Evolutionary conservation across 352 stramenopile genomes (phyloP).

Genomic region (Achlya hypogyna): DNA sequence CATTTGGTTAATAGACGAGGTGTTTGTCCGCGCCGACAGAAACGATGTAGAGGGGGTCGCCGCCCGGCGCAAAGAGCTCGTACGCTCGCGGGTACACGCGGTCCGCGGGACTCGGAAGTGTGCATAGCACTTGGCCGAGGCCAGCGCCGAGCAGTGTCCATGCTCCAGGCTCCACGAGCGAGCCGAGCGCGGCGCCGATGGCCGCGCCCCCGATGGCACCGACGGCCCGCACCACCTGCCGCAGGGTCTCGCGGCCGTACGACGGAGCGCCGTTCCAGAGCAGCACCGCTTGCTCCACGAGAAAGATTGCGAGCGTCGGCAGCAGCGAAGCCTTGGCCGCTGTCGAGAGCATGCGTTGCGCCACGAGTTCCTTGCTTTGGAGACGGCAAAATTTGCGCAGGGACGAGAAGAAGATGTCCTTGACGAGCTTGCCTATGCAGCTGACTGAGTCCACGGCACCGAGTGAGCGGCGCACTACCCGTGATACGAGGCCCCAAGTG

Average conservation of each 20-base stretch:
- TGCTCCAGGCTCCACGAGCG: background rate
- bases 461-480: too few species aligned
- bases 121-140: background rate
- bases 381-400: slow-evolving; percentile 12
- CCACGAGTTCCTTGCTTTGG: background rate
- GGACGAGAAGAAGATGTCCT: slow-evolving; percentile 12
- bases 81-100: background rate
- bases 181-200: slow-evolving; percentile 2
- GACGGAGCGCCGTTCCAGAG: background rate
- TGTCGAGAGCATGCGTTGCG: slow-evolving; percentile 6
- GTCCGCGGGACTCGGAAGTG: background rate
- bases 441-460: too few species aligned
- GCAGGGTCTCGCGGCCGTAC: background rate
- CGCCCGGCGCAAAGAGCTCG: background rate
- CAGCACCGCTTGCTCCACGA: slow-evolving; percentile 9
- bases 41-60: background rate
- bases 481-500: background rate
- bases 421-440: background rate
- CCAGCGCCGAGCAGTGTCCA: background rate
- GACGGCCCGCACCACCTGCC: background rate
- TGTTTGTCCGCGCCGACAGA: background rate
- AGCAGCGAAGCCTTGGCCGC: slow-evolving; percentile 1
- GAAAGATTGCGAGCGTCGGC: background rate
- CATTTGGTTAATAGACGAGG: background rate
- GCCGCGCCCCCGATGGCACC: background rate